phyloP scores from a whole-genome alignment of 495 filamentous ascomycete species.

The Lichenothelia convexa region DNA sequence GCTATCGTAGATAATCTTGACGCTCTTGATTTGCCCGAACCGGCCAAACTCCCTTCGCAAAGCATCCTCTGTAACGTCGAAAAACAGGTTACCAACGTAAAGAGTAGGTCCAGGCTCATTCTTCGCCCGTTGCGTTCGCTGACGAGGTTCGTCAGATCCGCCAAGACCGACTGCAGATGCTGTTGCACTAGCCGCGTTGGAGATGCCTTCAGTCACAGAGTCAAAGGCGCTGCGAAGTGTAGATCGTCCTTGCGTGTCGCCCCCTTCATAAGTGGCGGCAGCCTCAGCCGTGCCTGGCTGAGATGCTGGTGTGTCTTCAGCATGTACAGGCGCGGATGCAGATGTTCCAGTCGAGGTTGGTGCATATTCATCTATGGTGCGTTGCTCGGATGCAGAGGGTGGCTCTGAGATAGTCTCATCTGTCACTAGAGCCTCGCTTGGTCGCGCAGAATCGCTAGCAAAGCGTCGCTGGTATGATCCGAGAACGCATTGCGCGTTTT shows the following conservation, averaged over 20 bases:
- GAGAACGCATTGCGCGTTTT: constrained; percentile 12
- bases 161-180: not conserved
- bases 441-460: constrained; percentile 21
- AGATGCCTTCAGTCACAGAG: constrained; percentile 8
- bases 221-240: not conserved
- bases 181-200: not conserved
- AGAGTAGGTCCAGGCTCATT: no score
- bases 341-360: constrained; percentile 1
- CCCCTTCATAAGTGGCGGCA: not conserved
- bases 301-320: not conserved
- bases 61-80: constrained; percentile 37
- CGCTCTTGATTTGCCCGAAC: constrained; percentile 25
- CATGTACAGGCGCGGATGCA: not conserved
- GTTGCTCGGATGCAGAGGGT: constrained; percentile 14
- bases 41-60: constrained; percentile 18
- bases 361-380: constrained; percentile 11
- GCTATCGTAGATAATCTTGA: constrained; percentile 44
- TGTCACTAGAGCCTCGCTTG: constrained; percentile 2
- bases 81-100: constrained; percentile 77
- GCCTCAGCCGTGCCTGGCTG: constrained; percentile 1
- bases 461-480: constrained; percentile 25
- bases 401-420: constrained; percentile 1
- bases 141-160: no score
- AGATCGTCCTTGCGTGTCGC: not conserved
- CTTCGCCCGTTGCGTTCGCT: no score